Conservation (phyloP, 1,284 basidiomycete species). For the Malassezia japonica region DNA sequence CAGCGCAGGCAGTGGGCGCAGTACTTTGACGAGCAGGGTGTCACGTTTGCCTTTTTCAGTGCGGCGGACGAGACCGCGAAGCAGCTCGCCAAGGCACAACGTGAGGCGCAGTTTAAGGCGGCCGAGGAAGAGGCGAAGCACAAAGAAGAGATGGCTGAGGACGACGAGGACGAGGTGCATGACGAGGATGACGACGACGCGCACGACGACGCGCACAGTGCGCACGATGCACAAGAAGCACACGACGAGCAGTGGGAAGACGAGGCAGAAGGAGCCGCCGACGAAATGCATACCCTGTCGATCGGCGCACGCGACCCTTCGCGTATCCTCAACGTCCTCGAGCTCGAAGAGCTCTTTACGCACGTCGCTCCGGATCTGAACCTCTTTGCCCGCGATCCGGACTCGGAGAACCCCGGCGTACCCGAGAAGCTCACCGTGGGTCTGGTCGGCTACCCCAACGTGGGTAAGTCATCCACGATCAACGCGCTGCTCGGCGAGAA, state of each 20-base stretch:
- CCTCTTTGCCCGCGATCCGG: slow-evolving; percentile 46
- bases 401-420: slow-evolving; percentile 6
- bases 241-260: background rate
- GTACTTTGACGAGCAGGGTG: slow-evolving; percentile 72
- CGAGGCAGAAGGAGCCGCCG: background rate
- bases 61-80: slow-evolving; percentile 77
- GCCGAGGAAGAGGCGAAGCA: slow-evolving; percentile 36
- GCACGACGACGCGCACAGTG: slow-evolving; percentile 9
- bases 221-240: background rate
- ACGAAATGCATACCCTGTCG: background rate
- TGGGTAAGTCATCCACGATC: slow-evolving; percentile 48
- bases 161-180: slow-evolving; percentile 53
- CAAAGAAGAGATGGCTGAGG: background rate
- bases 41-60: slow-evolving; percentile 91
- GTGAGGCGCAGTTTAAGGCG: slow-evolving; percentile 53
- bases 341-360: slow-evolving; percentile 79
- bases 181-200: slow-evolving; percentile 17
- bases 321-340: slow-evolving; percentile 72
- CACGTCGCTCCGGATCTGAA: slow-evolving; percentile 66
- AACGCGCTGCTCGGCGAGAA: slow-evolving; percentile 46
- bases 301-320: slow-evolving; percentile 57
- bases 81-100: slow-evolving; percentile 52
- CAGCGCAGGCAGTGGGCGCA: slow-evolving; percentile 84
- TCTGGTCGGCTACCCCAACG: slow-evolving; percentile 60
- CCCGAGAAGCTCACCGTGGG: slow-evolving; percentile 57